Conservation (phyloP, 306 rosid genomes). For the Trifolium subterraneum region DNA sequence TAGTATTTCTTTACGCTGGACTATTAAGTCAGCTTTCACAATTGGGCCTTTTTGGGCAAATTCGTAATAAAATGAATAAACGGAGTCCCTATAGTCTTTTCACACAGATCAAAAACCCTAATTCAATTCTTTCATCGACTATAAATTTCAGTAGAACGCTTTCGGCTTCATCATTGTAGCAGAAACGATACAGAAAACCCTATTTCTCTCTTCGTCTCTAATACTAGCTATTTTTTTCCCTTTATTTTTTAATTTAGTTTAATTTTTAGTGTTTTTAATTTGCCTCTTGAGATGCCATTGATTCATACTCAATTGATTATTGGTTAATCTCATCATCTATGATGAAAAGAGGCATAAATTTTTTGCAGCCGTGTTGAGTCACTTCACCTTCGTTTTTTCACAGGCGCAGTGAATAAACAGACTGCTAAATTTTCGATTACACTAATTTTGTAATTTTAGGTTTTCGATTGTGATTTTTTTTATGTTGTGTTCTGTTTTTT, state of each 20-base stretch:
- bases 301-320: conserved; percentile 36
- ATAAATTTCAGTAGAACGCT: background rate
- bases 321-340: conserved; percentile 27
- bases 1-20: background rate
- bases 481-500: background rate
- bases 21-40: background rate
- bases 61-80: background rate
- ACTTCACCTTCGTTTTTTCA: conserved; percentile 58
- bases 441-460: fast-evolving
- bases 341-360: conserved; percentile 55
- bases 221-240: fast-evolving
- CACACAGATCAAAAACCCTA: background rate
- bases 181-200: background rate
- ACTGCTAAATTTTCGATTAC: conserved; percentile 60
- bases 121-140: background rate
- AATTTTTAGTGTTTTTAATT: no score
- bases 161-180: background rate
- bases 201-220: background rate
- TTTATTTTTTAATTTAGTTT: background rate
- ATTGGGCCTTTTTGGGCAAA: background rate
- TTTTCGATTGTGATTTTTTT: no score
- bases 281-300: conserved; percentile 61
- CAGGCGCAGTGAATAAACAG: conserved; percentile 77
- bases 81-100: background rate
- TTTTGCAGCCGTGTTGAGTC: conserved; percentile 86